These are phyloP conservation scores for Apiospora aurea DNA, from an alignment of 2,329 filamentous ascomycete genomes.

Conservation along the genomic window DNA sequence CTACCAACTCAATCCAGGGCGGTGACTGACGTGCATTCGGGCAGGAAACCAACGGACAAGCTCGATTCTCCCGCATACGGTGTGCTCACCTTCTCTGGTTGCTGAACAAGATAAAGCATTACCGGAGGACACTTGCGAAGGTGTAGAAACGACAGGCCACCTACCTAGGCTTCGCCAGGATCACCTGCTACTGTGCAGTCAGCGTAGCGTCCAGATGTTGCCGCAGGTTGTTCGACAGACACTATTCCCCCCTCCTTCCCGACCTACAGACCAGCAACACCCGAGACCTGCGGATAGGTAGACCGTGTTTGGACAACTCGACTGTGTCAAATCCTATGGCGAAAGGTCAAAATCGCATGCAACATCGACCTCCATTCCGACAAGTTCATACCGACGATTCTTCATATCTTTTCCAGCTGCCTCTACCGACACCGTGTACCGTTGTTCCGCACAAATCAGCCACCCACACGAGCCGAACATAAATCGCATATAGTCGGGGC, in stretches of 20 bases:
- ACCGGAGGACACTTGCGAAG: not conserved
- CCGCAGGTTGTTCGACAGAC: conserved; percentile 17
- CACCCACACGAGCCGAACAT: not conserved
- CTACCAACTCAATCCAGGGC: not conserved
- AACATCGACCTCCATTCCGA: conserved; percentile 10
- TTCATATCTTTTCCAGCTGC: not conserved
- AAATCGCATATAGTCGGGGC: conserved; percentile 29
- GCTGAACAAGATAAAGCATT: conserved; percentile 5
- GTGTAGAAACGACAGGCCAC: conserved; percentile 6
- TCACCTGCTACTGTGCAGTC: not conserved
- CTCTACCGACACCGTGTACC: not conserved
- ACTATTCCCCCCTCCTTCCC: conserved; percentile 9
- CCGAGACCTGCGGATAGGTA: conserved; percentile 14
- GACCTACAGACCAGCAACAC: conserved; percentile 18
- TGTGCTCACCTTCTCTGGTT: not conserved
- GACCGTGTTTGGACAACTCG: conserved; percentile 7
- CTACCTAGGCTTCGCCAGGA: not conserved
- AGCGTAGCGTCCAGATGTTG: conserved; percentile 22
- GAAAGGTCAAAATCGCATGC: conserved; percentile 5
- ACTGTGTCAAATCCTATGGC: conserved; percentile 17
- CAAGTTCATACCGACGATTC: conserved; percentile 33
- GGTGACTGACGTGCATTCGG: not conserved
- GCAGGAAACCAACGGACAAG: not conserved
- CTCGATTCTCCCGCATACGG: not conserved
- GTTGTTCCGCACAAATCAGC: not conserved